Evolutionary conservation across 805 yeast species (phyloP), one percentile per base, ranked within the genome.

Genomic region (Candida hungchunana): DNA sequence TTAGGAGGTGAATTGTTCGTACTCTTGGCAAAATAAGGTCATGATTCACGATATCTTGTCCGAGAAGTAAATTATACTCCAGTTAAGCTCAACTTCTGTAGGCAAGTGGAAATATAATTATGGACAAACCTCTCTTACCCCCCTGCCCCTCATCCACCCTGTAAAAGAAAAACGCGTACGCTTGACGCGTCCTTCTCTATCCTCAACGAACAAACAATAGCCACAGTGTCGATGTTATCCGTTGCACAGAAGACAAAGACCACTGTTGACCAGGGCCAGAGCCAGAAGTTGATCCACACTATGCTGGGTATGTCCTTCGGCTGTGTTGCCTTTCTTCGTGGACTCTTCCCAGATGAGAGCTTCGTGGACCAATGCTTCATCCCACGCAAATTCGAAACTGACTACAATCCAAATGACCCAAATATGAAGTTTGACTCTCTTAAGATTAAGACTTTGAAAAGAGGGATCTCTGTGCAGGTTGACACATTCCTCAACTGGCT

Each of bases 321-420:
- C 2, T 75, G 82, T 46, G 58, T 78, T 18, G 69, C 79, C 2
- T 78, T 66, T 46, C 54, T 77, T 12, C 60, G 83, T 39, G 77
- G 79, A 1, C 55, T 78, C 15, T 77, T 78, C 41, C 73, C 73
- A 7, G 81, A 77, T 42, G 71, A 66, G 10, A 65, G 62, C 47
- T 78, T 73, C 50, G 60, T 60, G 18, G 80, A 76, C 44, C 69
- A 66, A 37, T 51, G 62, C 24, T 71, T 70, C 50, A 62, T 63
- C 4, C 68, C 69, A 2, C 58, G 55, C 15, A 60, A 60, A 30
- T 54, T 54, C 22, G 58, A 55, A 18, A 44, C 44, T 17, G 49
- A 47, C 29, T 58, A 57, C 26, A 35, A 46, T 24, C 47, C 51
- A 0, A 33, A 24, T 1, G 46, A 42, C 21, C 50, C 57, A n/a